Evolutionary conservation across 345 rosid species (phyloP).

Genomic region (Populus tremula): DNA sequence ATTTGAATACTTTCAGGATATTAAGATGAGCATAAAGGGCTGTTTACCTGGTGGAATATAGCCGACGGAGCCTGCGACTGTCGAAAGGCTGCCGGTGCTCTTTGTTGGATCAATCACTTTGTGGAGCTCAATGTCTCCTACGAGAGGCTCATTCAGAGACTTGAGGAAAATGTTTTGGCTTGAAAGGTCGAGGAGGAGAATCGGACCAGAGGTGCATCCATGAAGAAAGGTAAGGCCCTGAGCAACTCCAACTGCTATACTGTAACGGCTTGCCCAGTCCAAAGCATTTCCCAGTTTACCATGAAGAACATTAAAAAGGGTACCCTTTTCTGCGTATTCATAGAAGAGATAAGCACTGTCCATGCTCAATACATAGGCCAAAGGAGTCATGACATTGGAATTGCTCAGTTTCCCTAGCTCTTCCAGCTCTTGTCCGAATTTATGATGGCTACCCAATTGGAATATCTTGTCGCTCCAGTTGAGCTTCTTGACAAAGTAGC

Average conservation of each 20-base stretch:
- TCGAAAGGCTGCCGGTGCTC: slow-evolving; percentile 80
- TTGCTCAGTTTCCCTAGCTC: slow-evolving; percentile 71
- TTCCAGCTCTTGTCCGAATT: slow-evolving; percentile 63
- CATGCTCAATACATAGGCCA: slow-evolving; percentile 65
- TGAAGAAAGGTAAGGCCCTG: slow-evolving; percentile 83
- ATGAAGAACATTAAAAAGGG: slow-evolving; percentile 63
- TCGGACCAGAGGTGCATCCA: slow-evolving; percentile 54
- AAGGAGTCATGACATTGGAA: slow-evolving; percentile 76
- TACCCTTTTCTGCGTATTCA: slow-evolving; percentile 53
- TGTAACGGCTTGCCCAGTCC: slow-evolving; percentile 88
- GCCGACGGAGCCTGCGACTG: slow-evolving; percentile 84
- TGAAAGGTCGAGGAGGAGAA: slow-evolving; percentile 77
- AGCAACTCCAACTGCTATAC: slow-evolving; percentile 78
- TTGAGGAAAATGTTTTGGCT: slow-evolving; percentile 68
- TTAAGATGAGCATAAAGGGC: slow-evolving; percentile 1
- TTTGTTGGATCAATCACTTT: slow-evolving; percentile 78
- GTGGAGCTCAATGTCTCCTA: slow-evolving; percentile 85
- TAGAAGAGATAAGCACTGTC: slow-evolving; percentile 75
- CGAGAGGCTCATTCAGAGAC: slow-evolving; percentile 69
- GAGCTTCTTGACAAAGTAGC: slow-evolving; percentile 70
- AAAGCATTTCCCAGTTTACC: slow-evolving; percentile 39
- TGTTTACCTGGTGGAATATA: slow-evolving; percentile 78
- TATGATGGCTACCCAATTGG: slow-evolving; percentile 59
- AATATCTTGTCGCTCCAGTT: slow-evolving; percentile 75
- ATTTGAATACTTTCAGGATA: too few relatives aligned